Conservation (phyloP, 345 rosid genomes). For the Hevea brasiliensis region DNA sequence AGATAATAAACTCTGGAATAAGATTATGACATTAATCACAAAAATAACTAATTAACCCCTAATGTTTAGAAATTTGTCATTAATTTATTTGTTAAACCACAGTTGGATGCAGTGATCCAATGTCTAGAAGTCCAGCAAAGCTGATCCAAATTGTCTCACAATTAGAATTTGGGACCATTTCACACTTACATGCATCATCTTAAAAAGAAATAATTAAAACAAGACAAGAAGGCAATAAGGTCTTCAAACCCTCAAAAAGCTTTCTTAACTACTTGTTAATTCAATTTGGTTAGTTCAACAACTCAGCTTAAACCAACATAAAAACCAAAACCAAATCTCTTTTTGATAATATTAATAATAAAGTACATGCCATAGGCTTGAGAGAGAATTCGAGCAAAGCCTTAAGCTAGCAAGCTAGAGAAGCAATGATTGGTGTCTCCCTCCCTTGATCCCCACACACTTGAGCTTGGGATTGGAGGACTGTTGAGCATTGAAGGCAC, state of each 20-base stretch:
- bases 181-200: not conserved
- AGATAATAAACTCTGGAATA: too few relatives aligned
- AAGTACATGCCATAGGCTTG: not conserved
- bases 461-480: constrained; percentile 20
- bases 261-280: not conserved
- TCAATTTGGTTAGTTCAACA: constrained; percentile 16
- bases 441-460: not conserved
- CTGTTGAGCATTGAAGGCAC: constrained; percentile 18
- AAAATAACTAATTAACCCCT: not conserved
- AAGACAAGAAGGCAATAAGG: not conserved
- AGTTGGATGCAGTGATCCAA: not conserved
- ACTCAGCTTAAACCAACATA: constrained; percentile 14
- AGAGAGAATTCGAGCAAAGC: too few relatives aligned
- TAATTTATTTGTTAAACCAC: not conserved
- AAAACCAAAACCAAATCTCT: not conserved
- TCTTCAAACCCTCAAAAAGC: not conserved
- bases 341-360: not conserved
- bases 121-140: constrained; percentile 5
- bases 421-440: too few relatives aligned
- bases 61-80: not conserved
- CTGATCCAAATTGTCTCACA: constrained; percentile 13
- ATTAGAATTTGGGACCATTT: constrained; percentile 27
- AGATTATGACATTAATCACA: too few relatives aligned
- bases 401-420: not conserved
- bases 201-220: not conserved